Evolutionary conservation across 2,329 filamentous ascomycete species (phyloP), one percentile per base, ranked within the genome.

Genomic region (Septoria linicola): DNA sequence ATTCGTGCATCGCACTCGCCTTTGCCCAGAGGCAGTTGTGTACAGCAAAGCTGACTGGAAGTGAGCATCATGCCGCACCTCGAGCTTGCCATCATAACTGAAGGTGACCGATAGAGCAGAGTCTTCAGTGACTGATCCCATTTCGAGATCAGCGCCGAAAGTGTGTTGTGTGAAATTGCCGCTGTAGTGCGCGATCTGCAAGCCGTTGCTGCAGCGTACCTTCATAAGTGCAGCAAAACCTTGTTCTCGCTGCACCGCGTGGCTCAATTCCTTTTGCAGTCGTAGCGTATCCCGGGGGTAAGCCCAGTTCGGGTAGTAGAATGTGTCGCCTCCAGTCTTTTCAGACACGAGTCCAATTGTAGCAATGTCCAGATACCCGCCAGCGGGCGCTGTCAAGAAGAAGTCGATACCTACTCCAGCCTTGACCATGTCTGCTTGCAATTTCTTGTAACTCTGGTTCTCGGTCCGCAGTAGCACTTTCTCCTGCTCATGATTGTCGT

Each of bases 151-250:
- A 2, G 91, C 90, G 8, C 90, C 91, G 66, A 96, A 95, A 0
- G 88, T 93, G 72, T 96, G 90, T 66, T 99, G 93, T 43, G 95
- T 81, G 67, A 97, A 99, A 72, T 95, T 96, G 60, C 93, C 93
- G 65, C 96, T 89, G 66, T 99, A 99, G n/a, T 83, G 82, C 13
- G 89, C 84, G 13, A 99, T 87, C 68, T 99, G 93, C 45, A 99
- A 77, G 14, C 93, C 93, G 63, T 96, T 99, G 14, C 91, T 96
- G 74, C 93, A 99, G 56, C 93, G 87, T 51, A 99, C 92, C 76
- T 99, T 99, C 89, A 99, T 95, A 62, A 99, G 76, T 16, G 90
- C 90, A 71, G 96, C 92, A 74, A 89, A 97, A 17, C 93, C 93
- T 40, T 92, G 96, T 69, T 96, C 91, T 57, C 93, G 81, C 2